Evolutionary conservation across 2,329 filamentous ascomycete genomes (phyloP).

Genomic region (Penicillium sp.): DNA sequence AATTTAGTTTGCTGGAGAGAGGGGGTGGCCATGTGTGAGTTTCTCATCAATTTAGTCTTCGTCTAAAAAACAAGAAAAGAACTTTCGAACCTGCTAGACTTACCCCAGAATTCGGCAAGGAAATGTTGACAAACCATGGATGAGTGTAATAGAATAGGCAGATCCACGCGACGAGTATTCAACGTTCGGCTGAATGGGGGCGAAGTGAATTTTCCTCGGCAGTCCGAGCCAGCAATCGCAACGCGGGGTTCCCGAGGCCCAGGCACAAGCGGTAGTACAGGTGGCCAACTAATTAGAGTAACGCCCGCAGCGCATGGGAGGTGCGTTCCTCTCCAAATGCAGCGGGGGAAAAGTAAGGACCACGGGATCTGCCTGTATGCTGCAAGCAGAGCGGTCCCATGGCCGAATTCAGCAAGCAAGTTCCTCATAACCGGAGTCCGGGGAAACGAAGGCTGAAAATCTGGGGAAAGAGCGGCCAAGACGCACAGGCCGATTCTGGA

Average conservation of each 20-base stretch:
- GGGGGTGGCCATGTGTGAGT: not conserved
- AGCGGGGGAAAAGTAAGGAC: not conserved
- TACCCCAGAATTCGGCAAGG: not conserved
- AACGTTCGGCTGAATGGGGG: not conserved
- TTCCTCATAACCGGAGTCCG: constrained; percentile 10
- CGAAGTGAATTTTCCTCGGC: not conserved
- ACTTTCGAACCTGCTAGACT: not conserved
- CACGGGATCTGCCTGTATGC: constrained; percentile 1
- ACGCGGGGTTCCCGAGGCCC: constrained; percentile 1
- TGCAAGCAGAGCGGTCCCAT: not conserved
- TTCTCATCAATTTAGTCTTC: not conserved
- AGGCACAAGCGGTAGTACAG: not conserved
- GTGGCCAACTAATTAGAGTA: constrained; percentile 3
- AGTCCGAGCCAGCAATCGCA: not conserved
- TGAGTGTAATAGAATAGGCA: not conserved
- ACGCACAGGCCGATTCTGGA: not conserved
- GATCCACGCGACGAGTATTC: not conserved
- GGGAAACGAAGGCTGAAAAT: constrained; percentile 24
- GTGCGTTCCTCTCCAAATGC: not conserved
- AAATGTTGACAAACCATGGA: not conserved
- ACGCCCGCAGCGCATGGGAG: not conserved
- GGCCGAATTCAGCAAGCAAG: not conserved
- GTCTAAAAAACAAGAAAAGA: not conserved
- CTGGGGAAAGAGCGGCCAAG: constrained; percentile 24
- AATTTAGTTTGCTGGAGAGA: not conserved